A percentile compares a stretch with the other conserved stretches of the same genome.
Evolutionary conservation across 805 yeast species (phyloP).

Genomic region (Wickerhamiella musiphila): DNA sequence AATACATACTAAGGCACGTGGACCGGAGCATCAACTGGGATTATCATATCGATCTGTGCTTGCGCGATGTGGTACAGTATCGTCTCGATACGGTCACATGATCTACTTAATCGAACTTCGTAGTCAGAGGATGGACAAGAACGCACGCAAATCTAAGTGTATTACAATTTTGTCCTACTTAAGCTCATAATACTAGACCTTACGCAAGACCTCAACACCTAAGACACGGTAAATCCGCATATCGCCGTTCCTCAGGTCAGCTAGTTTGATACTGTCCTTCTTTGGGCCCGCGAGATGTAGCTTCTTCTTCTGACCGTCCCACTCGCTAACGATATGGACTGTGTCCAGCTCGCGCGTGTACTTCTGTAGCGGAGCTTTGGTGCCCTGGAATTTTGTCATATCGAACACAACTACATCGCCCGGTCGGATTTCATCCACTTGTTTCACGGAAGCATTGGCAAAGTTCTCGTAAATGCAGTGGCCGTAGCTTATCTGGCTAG

Average conservation of each 20-base stretch:
- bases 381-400: constrained; percentile 57
- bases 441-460: constrained; percentile 32
- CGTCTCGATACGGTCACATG: too few relatives aligned
- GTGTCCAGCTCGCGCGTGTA: constrained; percentile 47
- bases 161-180: too few relatives aligned
- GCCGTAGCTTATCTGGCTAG: too few relatives aligned
- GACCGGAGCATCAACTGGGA: too few relatives aligned
- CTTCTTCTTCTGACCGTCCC: constrained; percentile 47
- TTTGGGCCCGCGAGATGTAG: constrained; percentile 23
- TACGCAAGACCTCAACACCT: too few relatives aligned
- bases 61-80: too few relatives aligned
- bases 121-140: too few relatives aligned
- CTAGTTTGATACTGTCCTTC: constrained; percentile 49
- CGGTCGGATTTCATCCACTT: constrained; percentile 46
- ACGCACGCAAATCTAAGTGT: too few relatives aligned
- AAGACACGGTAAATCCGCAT: constrained; percentile 71
- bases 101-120: too few relatives aligned
- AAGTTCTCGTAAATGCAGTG: constrained; percentile 39
- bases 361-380: constrained; percentile 35
- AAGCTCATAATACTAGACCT: too few relatives aligned
- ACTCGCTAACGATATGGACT: constrained; percentile 45
- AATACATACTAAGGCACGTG: too few relatives aligned
- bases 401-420: constrained; percentile 75
- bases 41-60: too few relatives aligned
- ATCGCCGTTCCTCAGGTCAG: constrained; percentile 64